Percentiles rank a stretch among this genome's conserved stretches.
phyloP scores from a whole-genome alignment of 805 yeast species.

The Gaillardinia entomophila region DNA sequence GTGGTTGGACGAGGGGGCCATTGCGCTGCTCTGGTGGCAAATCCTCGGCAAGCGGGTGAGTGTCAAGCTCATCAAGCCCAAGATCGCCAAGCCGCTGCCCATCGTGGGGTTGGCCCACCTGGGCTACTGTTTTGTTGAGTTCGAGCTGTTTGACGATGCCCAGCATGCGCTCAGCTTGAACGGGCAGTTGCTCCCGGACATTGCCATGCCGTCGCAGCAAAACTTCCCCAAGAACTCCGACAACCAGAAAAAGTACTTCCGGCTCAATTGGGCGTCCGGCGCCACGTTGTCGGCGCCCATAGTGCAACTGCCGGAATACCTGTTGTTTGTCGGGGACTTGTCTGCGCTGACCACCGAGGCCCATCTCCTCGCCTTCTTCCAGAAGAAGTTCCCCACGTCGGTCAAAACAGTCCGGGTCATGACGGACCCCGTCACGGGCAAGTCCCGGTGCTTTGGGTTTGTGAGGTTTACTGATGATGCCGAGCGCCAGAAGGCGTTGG shows the following conservation, averaged over 20 bases:
- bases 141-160: constrained; percentile 63
- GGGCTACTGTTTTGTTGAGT: constrained; percentile 79
- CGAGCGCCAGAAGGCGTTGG: constrained; percentile 62
- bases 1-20: constrained; percentile 62
- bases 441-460: constrained; percentile 76
- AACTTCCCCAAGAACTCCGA: constrained; percentile 36
- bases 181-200: constrained; percentile 59
- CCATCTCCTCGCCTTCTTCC: constrained; percentile 66
- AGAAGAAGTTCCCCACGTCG: constrained; percentile 53
- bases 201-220: constrained; percentile 40
- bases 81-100: constrained; percentile 15
- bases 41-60: constrained; percentile 49
- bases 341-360: constrained; percentile 78
- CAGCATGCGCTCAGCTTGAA: constrained; percentile 62
- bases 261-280: constrained; percentile 81
- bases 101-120: constrained; percentile 30
- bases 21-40: constrained; percentile 52
- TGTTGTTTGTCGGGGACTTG: constrained; percentile 78
- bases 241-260: constrained; percentile 54
- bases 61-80: constrained; percentile 61
- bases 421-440: constrained; percentile 79
- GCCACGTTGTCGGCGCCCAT: constrained; percentile 70
- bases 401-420: constrained; percentile 78
- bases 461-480: constrained; percentile 68
- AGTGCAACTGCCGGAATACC: constrained; percentile 68